A percentile compares a stretch with the other conserved stretches of the same genome.
Evolutionary conservation across 139 green algal genomes (phyloP).

Genomic region (Coccomyxa sp.): DNA sequence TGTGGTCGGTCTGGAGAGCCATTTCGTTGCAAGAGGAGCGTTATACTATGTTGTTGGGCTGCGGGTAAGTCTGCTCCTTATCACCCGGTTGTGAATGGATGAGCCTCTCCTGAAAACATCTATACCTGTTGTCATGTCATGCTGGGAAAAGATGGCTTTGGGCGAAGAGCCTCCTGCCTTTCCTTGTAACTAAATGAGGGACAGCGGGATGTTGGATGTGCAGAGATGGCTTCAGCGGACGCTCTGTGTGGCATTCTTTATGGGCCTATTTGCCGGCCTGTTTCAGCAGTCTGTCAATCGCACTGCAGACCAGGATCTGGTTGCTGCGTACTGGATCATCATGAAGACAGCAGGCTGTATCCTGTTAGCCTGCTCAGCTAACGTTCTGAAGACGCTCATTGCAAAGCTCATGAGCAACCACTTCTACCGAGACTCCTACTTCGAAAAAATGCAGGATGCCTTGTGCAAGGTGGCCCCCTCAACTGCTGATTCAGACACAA

Average conservation of each 20-base stretch:
- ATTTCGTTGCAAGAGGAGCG: slow-evolving; percentile 4
- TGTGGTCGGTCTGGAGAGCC: slow-evolving; percentile 10
- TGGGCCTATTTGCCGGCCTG: slow-evolving; percentile 16
- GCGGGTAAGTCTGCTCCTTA: not conserved
- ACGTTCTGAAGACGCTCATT: slow-evolving; percentile 62
- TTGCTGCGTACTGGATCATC: slow-evolving; percentile 1
- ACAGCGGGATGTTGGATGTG: not conserved
- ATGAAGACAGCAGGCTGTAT: slow-evolving; percentile 41
- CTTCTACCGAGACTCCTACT: slow-evolving; percentile 66
- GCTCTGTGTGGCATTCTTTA: slow-evolving; percentile 12
- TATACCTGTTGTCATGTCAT: too few species aligned
- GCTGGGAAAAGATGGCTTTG: too few species aligned
- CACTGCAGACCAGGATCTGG: slow-evolving; percentile 12
- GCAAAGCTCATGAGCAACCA: slow-evolving; percentile 67
- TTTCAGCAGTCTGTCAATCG: slow-evolving; percentile 5
- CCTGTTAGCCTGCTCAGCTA: slow-evolving; percentile 58
- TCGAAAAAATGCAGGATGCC: slow-evolving; percentile 64
- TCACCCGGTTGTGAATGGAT: not conserved
- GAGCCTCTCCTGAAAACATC: not conserved
- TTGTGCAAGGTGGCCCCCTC: slow-evolving; percentile 29
- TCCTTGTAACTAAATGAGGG: too few species aligned
- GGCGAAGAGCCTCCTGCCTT: too few species aligned
- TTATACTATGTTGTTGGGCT: slow-evolving; percentile 26
- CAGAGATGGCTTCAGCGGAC: slow-evolving; percentile 15
- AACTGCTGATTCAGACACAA: not conserved